These are phyloP conservation scores for Lepiota brunneoincarnata DNA, from an alignment of 768 basidiomycete species.

Conservation along the genomic window DNA sequence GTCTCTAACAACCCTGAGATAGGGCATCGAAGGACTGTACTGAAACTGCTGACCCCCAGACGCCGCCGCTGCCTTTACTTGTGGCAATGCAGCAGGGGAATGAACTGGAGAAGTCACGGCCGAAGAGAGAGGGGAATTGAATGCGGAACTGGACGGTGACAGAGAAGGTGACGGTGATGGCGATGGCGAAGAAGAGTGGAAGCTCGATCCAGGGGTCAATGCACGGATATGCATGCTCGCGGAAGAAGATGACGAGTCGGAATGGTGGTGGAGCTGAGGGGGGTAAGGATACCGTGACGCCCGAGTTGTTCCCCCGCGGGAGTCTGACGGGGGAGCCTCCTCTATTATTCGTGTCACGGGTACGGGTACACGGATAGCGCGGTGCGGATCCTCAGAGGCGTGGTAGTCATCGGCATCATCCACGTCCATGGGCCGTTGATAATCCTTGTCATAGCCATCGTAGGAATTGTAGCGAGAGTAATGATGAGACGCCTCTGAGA, in stretches of 20 bases:
- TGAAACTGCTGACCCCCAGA: slow-evolving; percentile 8
- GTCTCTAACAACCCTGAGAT: slow-evolving; percentile 26
- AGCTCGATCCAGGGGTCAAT: slow-evolving; percentile 17
- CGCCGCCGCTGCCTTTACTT: background rate
- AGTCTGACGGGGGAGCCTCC: background rate
- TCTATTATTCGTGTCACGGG: background rate
- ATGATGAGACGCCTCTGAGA: background rate
- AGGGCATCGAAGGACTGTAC: slow-evolving; percentile 30
- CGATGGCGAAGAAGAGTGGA: slow-evolving; percentile 17
- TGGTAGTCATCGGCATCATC: slow-evolving; percentile 22
- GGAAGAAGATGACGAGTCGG: slow-evolving; percentile 7
- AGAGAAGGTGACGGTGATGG: slow-evolving; percentile 18
- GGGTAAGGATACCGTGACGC: slow-evolving; percentile 10
- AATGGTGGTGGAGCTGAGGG: background rate
- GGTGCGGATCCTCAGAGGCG: slow-evolving; percentile 16
- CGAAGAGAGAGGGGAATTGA: slow-evolving; percentile 6
- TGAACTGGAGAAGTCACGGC: slow-evolving; percentile 8
- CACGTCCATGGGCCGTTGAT: slow-evolving; percentile 14
- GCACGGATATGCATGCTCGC: slow-evolving; percentile 5
- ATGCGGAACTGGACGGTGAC: slow-evolving; percentile 8
- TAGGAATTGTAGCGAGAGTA: background rate
- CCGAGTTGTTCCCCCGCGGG: background rate
- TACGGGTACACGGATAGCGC: background rate
- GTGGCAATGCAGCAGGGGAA: slow-evolving; percentile 9
- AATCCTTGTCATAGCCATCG: slow-evolving; percentile 11